A percentile compares a stretch with the other conserved stretches of the same genome.
Evolutionary conservation across 73 alveolate species (phyloP).

Genomic region (Tetrahymena malaccensis): DNA sequence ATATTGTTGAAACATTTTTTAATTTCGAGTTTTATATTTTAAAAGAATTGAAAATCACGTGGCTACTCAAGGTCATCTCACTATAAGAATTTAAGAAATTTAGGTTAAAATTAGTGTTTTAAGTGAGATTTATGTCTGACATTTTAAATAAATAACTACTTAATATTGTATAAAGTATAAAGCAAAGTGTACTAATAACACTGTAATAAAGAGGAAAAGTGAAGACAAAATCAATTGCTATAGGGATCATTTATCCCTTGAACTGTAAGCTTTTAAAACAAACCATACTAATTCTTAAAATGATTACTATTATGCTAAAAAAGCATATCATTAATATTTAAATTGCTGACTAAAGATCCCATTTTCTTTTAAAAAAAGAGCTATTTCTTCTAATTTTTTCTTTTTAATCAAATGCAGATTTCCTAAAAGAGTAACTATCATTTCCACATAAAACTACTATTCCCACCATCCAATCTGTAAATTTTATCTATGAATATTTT

Average conservation of each 20-base stretch:
- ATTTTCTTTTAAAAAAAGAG: neutral
- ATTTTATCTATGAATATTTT: neutral
- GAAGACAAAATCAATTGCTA: neutral
- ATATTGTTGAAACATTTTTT: neutral
- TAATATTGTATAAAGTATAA: neutral
- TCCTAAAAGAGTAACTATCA: neutral
- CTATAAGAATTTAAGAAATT: neutral
- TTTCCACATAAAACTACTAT: neutral
- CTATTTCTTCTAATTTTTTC: neutral
- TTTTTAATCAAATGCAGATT: neutral
- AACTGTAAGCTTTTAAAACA: neutral
- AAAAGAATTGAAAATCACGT: neutral
- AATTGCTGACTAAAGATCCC: neutral
- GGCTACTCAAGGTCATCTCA: neutral
- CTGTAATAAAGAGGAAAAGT: neutral
- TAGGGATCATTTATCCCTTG: neutral
- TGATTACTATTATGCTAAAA: neutral
- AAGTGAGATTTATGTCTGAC: neutral
- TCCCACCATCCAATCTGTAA: neutral
- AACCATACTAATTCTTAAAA: neutral
- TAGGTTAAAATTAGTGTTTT: neutral
- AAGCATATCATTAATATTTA: neutral
- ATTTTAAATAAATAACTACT: neutral
- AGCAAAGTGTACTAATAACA: neutral
- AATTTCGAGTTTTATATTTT: neutral